Evolutionary conservation across 306 rosid genomes (phyloP), one percentile per base, ranked within the genome.

Genomic region (Vigna unguiculata): DNA sequence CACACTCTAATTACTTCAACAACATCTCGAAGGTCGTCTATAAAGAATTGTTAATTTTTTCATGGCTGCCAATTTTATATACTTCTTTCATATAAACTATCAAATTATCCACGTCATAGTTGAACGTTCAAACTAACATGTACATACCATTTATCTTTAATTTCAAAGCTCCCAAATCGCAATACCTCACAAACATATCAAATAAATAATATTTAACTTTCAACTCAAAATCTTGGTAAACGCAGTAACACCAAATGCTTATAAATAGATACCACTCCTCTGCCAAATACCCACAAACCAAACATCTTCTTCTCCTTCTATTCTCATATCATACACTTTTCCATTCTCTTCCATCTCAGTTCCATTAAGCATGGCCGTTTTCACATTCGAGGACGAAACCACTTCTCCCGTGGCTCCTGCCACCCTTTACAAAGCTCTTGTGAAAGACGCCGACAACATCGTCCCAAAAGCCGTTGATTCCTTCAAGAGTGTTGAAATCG

Each of bases 361-460:
- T n/a, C n/a, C 38, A 49, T 16, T 59, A 2, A 75, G 6, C 78
- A 91, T 86, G 94, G 97, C 91, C 71, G 86, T 85, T 1, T 83
- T 64, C 72, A 80, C 80, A 7, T 80, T 65, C 22, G 87, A 83
- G 65, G 2, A 69, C 0, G 86, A 88, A 21, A 69, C n/a, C 72
- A 64, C 66, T 30, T 84, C 92, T 0, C 24, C 74, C 1, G 54
- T 86, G 10, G 53, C 91, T 4, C 84, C 85, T 2, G 69, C 83
- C 8, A 85, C 72, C 69, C 75, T 87, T 5, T 87, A 65, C 89
- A 82, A 86, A 80, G 82, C 86, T 25, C 22, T 87, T 0, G 54
- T 25, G 5, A 59, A 28, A 14, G 67, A 61, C n/a, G 20, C 67
- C 3, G 46, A 61, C 0, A 32, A 7, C 15, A 8, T 61, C 43